Conservation (phyloP, 2,329 filamentous ascomycete species). For the Cladosporium oxysporum region DNA sequence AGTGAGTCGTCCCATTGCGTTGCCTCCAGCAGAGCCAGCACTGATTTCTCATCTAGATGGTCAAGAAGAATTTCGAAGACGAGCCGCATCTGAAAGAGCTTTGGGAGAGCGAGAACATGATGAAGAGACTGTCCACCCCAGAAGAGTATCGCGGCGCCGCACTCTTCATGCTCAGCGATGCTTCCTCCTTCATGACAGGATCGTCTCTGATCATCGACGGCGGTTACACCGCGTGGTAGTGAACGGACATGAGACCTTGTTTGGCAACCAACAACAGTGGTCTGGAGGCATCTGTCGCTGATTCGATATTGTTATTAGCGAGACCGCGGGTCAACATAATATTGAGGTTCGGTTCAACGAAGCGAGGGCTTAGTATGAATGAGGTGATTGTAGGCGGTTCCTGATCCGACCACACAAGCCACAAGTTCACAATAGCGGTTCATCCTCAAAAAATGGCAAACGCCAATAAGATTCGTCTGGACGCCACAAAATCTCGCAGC, state of each 20-base stretch:
- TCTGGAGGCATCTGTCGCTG: neutral
- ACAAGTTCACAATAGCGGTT: neutral
- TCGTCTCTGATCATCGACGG: constrained; percentile 34
- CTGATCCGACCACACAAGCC: neutral
- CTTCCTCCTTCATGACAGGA: constrained; percentile 34
- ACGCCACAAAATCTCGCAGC: neutral
- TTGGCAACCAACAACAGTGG: neutral
- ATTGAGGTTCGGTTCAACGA: neutral
- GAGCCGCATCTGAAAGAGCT: constrained; percentile 31
- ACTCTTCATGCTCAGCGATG: constrained; percentile 36
- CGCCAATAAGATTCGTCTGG: neutral
- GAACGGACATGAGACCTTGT: neutral
- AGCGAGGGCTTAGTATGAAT: neutral
- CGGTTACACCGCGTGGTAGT: constrained; percentile 30
- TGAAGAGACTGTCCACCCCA: constrained; percentile 34
- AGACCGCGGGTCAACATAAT: neutral
- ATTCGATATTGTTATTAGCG: neutral
- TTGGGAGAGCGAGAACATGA: constrained; percentile 39
- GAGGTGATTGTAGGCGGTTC: neutral
- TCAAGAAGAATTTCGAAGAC: constrained; percentile 35
- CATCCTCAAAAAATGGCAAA: neutral
- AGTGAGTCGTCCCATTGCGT: constrained; percentile 18
- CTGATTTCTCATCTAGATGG: constrained; percentile 30
- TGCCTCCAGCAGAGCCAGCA: neutral
- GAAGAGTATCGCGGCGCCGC: constrained; percentile 35